Percentiles rank a stretch among this genome's conserved stretches.
Conservation (phyloP, 139 green algal species). For the Spirogloea muscicola region DNA sequence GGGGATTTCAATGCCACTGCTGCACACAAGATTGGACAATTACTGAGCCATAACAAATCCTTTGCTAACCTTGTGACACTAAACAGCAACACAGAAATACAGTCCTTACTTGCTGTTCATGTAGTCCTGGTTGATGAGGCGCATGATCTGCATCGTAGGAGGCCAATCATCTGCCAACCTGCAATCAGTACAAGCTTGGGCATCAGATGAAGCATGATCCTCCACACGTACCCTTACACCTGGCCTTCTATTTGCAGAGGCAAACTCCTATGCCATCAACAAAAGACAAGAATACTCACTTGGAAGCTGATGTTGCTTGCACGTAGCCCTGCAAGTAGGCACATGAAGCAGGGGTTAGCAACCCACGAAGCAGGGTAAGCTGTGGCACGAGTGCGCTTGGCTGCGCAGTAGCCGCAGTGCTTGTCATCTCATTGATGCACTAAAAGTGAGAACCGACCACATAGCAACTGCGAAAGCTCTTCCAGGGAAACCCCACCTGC, state of each 20-base stretch:
- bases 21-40: no score
- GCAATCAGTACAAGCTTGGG: no score
- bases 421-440: no score
- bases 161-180: constrained; percentile 34
- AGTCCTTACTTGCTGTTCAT: constrained; percentile 31
- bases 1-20: no score
- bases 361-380: neutral
- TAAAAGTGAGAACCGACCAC: no score
- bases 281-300: neutral
- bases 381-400: neutral
- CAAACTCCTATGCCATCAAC: no score
- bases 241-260: no score
- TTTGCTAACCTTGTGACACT: no score
- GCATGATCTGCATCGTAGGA: constrained; percentile 24
- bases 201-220: neutral
- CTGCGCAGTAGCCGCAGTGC: no score
- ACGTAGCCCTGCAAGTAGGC: constrained; percentile 1
- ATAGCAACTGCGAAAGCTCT: neutral
- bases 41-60: no score
- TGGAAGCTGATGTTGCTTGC: constrained; percentile 4
- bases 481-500: neutral
- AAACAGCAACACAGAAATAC: no score
- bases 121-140: constrained; percentile 26
- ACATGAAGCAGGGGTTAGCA: neutral
- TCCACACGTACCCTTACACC: neutral